Evolutionary conservation across 106 monocot genomes (phyloP).

Genomic region (Phalaenopsis aphrodite): DNA sequence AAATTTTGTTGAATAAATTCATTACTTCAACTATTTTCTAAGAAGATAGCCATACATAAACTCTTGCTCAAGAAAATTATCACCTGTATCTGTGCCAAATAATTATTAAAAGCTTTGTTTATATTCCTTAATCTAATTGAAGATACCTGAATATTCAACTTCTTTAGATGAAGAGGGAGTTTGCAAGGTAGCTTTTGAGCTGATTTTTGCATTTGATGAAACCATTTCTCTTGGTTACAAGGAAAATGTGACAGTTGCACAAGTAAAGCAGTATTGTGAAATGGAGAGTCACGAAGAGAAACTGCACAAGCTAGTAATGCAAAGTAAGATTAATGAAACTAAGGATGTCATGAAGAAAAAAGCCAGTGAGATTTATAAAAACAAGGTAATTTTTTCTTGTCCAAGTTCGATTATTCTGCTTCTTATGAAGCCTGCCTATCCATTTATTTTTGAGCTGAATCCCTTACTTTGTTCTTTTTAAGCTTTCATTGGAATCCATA

Average conservation of each 20-base stretch:
- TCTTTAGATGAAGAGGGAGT: conserved; percentile 92
- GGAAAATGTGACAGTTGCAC: conserved; percentile 81
- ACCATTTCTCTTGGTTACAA: conserved; percentile 90
- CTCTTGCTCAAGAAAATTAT: background rate
- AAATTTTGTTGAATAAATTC: background rate
- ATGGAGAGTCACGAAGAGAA: conserved; percentile 97
- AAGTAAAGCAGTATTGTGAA: conserved; percentile 96
- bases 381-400: conserved; percentile 49
- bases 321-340: conserved; percentile 95
- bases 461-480: no score
- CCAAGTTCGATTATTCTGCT: background rate
- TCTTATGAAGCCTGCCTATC: background rate
- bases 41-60: background rate
- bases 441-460: no score
- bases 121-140: conserved; percentile 31
- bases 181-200: conserved; percentile 76
- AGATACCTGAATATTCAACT: conserved; percentile 92
- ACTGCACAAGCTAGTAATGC: conserved; percentile 78
- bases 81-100: background rate
- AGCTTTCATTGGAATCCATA: no score
- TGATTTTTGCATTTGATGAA: conserved; percentile 99
- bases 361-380: conserved; percentile 95
- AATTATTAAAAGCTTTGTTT: background rate
- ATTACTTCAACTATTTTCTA: background rate
- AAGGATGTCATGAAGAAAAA: conserved; percentile 93